Conservation (phyloP, 257 asterid species). For the Solanum corneliomulleri region DNA sequence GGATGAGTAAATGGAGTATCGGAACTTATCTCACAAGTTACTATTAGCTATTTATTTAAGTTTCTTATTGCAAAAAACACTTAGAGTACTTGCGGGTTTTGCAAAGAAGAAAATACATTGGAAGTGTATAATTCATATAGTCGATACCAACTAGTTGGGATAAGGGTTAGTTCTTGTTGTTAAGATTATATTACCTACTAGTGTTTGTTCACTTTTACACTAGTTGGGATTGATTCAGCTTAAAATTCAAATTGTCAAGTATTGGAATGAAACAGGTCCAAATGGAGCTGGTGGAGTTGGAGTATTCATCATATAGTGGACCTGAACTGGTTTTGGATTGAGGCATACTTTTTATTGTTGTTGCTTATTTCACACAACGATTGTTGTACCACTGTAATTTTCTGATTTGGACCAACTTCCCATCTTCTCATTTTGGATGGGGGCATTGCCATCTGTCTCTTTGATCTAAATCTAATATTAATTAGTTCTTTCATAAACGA, state of each 20-base stretch:
- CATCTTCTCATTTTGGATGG: neutral
- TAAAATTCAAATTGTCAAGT: neutral
- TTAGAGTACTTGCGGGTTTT: neutral
- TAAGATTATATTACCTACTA: neutral
- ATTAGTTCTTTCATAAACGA: neutral
- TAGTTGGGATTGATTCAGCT: neutral
- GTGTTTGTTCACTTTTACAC: neutral
- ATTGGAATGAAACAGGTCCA: neutral
- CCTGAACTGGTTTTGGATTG: neutral
- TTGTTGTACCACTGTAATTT: neutral
- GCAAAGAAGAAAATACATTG: neutral
- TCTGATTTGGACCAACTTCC: neutral
- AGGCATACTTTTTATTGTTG: neutral
- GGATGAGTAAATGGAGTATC: neutral
- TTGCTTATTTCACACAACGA: neutral
- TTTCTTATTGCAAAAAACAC: neutral
- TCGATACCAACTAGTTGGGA: neutral
- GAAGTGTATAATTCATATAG: neutral
- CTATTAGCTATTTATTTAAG: neutral
- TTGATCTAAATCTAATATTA: neutral
- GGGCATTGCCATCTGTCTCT: neutral
- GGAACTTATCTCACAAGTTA: neutral
- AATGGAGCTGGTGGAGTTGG: neutral
- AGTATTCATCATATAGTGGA: neutral
- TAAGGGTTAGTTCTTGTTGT: neutral